Conservation (phyloP, 345 rosid genomes). For the Carallia pectinifolia region DNA sequence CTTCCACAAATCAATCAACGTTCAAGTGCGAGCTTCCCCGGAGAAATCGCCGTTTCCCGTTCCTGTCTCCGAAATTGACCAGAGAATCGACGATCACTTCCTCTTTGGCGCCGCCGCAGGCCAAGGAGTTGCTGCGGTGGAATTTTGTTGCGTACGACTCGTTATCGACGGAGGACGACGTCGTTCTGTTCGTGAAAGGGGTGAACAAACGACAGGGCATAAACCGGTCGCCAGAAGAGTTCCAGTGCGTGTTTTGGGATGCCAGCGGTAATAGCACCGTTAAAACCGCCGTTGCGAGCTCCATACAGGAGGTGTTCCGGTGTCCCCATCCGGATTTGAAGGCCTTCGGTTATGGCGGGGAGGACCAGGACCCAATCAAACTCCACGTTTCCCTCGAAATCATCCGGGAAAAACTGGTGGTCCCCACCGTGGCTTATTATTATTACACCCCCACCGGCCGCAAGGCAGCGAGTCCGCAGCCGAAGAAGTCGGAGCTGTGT, state of each 20-base stretch:
- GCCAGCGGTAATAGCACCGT: constrained; percentile 28
- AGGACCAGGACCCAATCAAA: background rate
- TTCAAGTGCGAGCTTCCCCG: constrained; percentile 62
- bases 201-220: constrained; percentile 56
- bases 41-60: constrained; percentile 37
- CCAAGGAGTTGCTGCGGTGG: constrained; percentile 49
- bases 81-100: constrained; percentile 14
- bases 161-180: constrained; percentile 62
- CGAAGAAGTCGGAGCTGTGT: constrained; percentile 47
- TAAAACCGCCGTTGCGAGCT: constrained; percentile 66
- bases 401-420: constrained; percentile 15
- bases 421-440: constrained; percentile 76
- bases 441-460: constrained; percentile 43
- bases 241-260: constrained; percentile 63
- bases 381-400: constrained; percentile 57
- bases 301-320: constrained; percentile 79
- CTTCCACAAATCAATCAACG: constrained; percentile 45
- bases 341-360: constrained; percentile 14
- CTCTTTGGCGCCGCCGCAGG: constrained; percentile 5
- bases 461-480: constrained; percentile 6
- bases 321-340: constrained; percentile 53
- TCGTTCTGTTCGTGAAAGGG: constrained; percentile 76
- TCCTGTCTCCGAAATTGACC: constrained; percentile 46
- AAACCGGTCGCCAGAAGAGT: constrained; percentile 41
- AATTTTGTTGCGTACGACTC: constrained; percentile 65